Evolutionary conservation across 2,329 filamentous ascomycete genomes (phyloP).

Genomic region (Colletotrichum orchidophilum): DNA sequence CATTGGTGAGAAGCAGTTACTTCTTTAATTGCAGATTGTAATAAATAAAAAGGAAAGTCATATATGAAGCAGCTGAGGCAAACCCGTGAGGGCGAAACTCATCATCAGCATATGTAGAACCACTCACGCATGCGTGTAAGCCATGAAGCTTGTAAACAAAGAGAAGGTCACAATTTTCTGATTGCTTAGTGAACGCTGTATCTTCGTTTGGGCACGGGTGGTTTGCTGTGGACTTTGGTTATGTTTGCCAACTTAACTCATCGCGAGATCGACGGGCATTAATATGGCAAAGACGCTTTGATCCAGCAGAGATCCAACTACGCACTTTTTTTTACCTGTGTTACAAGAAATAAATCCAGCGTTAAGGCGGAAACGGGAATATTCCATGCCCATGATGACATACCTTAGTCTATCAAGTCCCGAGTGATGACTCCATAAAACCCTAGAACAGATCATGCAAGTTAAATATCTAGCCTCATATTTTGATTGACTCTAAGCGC

Average conservation of each 20-base stretch:
- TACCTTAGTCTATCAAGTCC: not conserved
- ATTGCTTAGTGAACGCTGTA: not conserved
- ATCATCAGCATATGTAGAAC: not conserved
- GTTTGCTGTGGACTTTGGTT: not conserved
- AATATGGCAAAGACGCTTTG: not conserved
- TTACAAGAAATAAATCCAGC: not conserved
- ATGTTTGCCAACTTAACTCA: not conserved
- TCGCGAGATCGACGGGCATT: not conserved
- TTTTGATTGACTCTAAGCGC: not conserved
- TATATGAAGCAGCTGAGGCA: not conserved
- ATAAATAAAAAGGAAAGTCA: not conserved
- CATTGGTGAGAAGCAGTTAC: not conserved
- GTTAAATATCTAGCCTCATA: not conserved
- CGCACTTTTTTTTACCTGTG: not conserved
- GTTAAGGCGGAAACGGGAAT: not conserved
- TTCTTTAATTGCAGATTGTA: not conserved
- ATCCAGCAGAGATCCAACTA: not conserved
- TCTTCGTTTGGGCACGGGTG: not conserved
- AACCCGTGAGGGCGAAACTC: not conserved
- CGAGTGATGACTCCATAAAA: not conserved
- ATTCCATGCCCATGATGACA: not conserved
- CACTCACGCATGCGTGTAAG: not conserved
- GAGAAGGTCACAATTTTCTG: not conserved
- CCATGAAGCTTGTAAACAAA: not conserved
- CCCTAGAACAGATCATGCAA: not conserved